Percentiles rank a stretch among this genome's conserved stretches.
Conservation (phyloP, 2,329 filamentous ascomycete species). For the Cladosporium sp. region DNA sequence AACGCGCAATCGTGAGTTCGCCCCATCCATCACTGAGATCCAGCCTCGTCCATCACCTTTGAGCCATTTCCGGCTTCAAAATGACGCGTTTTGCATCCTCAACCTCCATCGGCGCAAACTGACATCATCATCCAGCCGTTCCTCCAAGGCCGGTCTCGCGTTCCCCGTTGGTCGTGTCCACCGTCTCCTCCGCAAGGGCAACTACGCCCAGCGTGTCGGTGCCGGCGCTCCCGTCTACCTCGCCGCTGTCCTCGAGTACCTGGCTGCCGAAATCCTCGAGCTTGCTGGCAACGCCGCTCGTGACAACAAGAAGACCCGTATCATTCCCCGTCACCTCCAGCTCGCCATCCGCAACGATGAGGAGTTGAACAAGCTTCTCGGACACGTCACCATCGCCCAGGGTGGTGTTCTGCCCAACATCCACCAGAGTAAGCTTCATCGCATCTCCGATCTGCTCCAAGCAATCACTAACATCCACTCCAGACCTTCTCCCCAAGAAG, state of each 20-base stretch:
- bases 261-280: conserved; percentile 97
- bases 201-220: conserved; percentile 99
- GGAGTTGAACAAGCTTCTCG: conserved; percentile 98
- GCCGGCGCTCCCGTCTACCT: conserved; percentile 95
- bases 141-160: conserved; percentile 97
- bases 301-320: conserved; percentile 99
- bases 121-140: conserved; percentile 64
- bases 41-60: conserved; percentile 22
- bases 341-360: conserved; percentile 99
- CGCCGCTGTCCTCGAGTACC: conserved; percentile 95
- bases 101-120: conserved; percentile 33
- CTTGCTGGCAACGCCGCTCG: conserved; percentile 97
- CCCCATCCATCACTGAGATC: conserved; percentile 21
- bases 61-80: conserved; percentile 39
- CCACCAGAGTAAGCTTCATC: conserved; percentile 72
- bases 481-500: conserved; percentile 99
- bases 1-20: conserved; percentile 93
- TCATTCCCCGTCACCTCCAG: conserved; percentile 97
- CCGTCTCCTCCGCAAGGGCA: conserved; percentile 97
- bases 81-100: conserved; percentile 26
- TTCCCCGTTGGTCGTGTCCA: conserved; percentile 99
- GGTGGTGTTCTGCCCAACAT: conserved; percentile 97
- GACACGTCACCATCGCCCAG: conserved; percentile 94
- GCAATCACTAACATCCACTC: conserved; percentile 37
- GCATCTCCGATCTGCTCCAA: not conserved